These are phyloP conservation scores for Pisolithus marmoratus DNA, from an alignment of 768 basidiomycete genomes.

Conservation along the genomic window DNA sequence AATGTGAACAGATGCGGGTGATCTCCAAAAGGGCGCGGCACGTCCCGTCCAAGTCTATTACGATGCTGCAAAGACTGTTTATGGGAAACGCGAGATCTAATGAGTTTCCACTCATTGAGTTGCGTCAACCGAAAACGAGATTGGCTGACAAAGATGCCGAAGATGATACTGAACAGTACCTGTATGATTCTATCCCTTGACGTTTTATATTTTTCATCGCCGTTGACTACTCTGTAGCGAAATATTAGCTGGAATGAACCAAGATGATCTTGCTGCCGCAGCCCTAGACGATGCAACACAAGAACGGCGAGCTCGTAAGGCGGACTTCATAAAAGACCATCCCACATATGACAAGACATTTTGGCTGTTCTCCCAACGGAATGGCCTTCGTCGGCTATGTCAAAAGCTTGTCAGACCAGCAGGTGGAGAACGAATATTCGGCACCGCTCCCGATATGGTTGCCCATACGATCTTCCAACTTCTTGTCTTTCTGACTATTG, in stretches of 20 bases:
- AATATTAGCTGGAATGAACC: constrained; percentile 57
- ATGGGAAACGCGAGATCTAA: constrained; percentile 46
- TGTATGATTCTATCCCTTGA: constrained; percentile 43
- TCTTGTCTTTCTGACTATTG: constrained; percentile 64
- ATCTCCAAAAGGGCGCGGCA: constrained; percentile 37
- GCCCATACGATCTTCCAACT: constrained; percentile 72
- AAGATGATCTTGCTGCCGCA: constrained; percentile 42
- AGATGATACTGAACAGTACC: constrained; percentile 64
- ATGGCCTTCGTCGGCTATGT: constrained; percentile 63
- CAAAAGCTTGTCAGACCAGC: constrained; percentile 82
- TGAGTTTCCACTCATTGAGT: constrained; percentile 55
- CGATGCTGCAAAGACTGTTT: constrained; percentile 60
- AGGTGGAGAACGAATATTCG: constrained; percentile 82
- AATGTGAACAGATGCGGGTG: constrained; percentile 8
- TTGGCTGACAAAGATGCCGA: constrained; percentile 33
- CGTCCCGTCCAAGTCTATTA: constrained; percentile 53
- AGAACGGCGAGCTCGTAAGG: constrained; percentile 70
- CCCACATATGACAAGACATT: constrained; percentile 88
- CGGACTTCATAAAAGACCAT: constrained; percentile 84
- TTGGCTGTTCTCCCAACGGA: constrained; percentile 83
- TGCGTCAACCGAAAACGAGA: constrained; percentile 36
- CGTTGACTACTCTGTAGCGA: constrained; percentile 41
- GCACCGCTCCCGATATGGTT: constrained; percentile 58
- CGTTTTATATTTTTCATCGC: constrained; percentile 4
- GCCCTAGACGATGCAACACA: constrained; percentile 56